Evolutionary conservation across 2,329 filamentous ascomycete genomes (phyloP).

Genomic region (Fusarium sp.): DNA sequence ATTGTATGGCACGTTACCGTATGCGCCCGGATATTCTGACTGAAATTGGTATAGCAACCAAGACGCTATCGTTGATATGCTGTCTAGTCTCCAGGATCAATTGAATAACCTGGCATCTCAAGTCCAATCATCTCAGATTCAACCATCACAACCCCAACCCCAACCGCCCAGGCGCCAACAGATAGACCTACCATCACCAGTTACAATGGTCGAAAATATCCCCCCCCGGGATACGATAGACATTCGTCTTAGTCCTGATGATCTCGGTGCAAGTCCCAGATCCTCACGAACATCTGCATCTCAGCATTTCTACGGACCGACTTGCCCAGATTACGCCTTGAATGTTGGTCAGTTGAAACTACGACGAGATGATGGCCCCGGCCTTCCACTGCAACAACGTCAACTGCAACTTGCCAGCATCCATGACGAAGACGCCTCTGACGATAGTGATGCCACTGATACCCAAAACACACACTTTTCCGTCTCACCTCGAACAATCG

Average conservation of each 20-base stretch:
- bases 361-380: slow-evolving; percentile 10
- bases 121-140: slow-evolving; percentile 5
- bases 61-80: slow-evolving; percentile 27
- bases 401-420: slow-evolving; percentile 35
- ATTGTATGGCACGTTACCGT: too few species aligned
- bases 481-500: slow-evolving; percentile 1
- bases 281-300: slow-evolving; percentile 13
- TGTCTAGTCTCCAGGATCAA: slow-evolving; percentile 26
- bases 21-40: too few species aligned
- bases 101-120: slow-evolving; percentile 31
- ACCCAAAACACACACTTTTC: slow-evolving; percentile 4
- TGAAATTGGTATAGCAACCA: slow-evolving; percentile 12
- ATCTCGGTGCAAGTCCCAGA: neutral
- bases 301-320: slow-evolving; percentile 46
- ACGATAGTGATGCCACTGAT: slow-evolving; percentile 6
- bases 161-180: slow-evolving; percentile 7
- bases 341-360: slow-evolving; percentile 46
- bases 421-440: slow-evolving; percentile 24
- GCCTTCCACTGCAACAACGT: slow-evolving; percentile 20
- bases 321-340: slow-evolving; percentile 49
- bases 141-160: slow-evolving; percentile 25
- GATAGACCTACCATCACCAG: slow-evolving; percentile 12
- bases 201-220: neutral
- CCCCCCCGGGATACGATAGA: neutral
- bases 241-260: neutral